A percentile compares a stretch with the other conserved stretches of the same genome.
Evolutionary conservation across 164 flowering plant species (phyloP).

Genomic region (Piper longum): DNA sequence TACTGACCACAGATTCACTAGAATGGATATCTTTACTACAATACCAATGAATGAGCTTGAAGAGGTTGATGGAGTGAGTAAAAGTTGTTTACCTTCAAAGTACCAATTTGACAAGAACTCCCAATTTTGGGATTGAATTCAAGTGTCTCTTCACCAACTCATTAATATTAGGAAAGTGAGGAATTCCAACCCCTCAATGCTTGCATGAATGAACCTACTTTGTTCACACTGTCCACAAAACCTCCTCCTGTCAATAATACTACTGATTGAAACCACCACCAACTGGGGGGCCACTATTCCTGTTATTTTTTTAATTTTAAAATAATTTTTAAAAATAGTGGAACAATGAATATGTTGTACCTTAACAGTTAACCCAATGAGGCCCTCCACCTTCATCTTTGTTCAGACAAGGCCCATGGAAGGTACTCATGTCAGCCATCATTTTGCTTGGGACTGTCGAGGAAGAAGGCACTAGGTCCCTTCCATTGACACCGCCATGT

Average conservation of each 20-base stretch:
- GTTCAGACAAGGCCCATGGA: not conserved
- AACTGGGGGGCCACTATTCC: not conserved
- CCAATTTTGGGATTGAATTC: not conserved
- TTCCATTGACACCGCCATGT: not conserved
- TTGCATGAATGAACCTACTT: not conserved
- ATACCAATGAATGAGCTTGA: no score
- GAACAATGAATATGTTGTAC: not conserved
- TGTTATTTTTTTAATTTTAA: not conserved
- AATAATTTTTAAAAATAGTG: no score
- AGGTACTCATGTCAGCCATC: not conserved
- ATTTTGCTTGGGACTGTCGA: not conserved
- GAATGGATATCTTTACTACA: no score
- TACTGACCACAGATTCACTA: no score
- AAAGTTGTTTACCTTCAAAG: no score
- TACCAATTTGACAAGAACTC: no score
- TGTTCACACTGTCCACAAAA: not conserved
- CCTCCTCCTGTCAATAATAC: not conserved
- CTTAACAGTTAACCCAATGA: not conserved
- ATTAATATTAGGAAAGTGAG: not conserved
- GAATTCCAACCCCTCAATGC: not conserved
- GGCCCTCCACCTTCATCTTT: not conserved
- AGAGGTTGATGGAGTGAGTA: no score
- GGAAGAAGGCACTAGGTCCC: not conserved
- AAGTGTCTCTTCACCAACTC: not conserved
- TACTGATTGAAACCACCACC: not conserved